phyloP scores from a whole-genome alignment of 2,329 filamentous ascomycete genomes.

The Mollisiaceae sp. region DNA sequence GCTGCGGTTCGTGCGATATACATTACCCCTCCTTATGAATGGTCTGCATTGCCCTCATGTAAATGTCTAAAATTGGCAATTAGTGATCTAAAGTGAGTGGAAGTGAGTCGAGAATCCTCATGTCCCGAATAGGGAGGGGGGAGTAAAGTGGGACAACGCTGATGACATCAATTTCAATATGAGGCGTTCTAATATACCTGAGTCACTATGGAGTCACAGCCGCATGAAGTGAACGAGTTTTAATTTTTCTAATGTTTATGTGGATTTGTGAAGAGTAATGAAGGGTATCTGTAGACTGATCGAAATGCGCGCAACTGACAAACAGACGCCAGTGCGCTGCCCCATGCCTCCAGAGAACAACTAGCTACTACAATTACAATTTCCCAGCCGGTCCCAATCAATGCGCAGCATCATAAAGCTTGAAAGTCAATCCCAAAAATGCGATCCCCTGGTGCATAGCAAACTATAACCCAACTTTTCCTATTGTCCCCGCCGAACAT shows the following conservation, averaged over 20 bases:
- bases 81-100: not conserved
- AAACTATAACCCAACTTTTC: slow-evolving; percentile 9
- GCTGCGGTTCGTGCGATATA: slow-evolving; percentile 1
- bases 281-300: slow-evolving; percentile 10
- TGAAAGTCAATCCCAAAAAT: not conserved
- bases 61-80: not conserved
- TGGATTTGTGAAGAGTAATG: slow-evolving; percentile 6
- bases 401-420: slow-evolving; percentile 7
- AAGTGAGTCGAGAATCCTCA: not conserved
- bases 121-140: not conserved
- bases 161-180: slow-evolving; percentile 4
- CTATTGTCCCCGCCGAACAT: not conserved
- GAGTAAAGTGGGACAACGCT: not conserved
- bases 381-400: not conserved
- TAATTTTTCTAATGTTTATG: slow-evolving; percentile 4
- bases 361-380: slow-evolving; percentile 3
- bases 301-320: slow-evolving; percentile 8
- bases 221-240: not conserved
- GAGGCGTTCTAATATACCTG: not conserved
- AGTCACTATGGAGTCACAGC: not conserved
- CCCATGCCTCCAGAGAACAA: slow-evolving; percentile 4
- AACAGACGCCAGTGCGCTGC: slow-evolving; percentile 4
- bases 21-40: not conserved
- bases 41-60: not conserved
- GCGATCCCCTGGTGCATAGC: not conserved